Base-by-base conservation (phyloP, 2,329 filamentous ascomycete genomes). In the Calonectria crousiana region DNA sequence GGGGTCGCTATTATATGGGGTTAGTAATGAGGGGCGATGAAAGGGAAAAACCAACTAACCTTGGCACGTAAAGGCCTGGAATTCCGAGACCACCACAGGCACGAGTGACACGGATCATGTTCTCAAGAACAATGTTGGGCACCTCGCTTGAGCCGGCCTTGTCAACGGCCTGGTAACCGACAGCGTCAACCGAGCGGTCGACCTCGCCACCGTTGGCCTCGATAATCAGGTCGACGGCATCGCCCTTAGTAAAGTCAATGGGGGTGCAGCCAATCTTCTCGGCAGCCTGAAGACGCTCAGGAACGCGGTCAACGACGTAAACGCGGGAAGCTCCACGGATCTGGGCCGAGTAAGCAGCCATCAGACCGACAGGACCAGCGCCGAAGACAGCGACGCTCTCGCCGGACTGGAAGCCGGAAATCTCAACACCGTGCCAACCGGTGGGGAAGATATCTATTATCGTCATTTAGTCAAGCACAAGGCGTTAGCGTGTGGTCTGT, bases 361-460 rank as follows among this genome's bases (percentile, higher is more conserved):
- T 92, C 6, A 93, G 82, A 1, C 92, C 92, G 1, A 93, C 91
- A 0, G 92, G 92, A 0, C 92, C 91, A 3, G 90, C 91, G 0
- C 92, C 92, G 73, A 93, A 93, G 2, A 93, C 88, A 1, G 91
- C 92, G 2, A 93, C 88, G n/a, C 86, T 88, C 77, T 93, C 92
- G 2, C 91, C 91, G 1, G 90, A 84, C 77, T 89, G 83, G 83
- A 93, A 93, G 0, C 91, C 91, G 5, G 90, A 88, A 2, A 92
- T 86, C 3, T 87, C 86, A 28, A 92, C 81, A 1, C 89, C 90
- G 73, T 91, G 89, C 90, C 90, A 92, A 14, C 89, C 82, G 0
- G 83, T 84, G 9, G 82, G 83, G 70, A 84, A 84, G 8, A 84
- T 84, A 38, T 84, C 83, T 82, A 1, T 1, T 13, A 44, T 44